These are phyloP conservation scores for Nemania serpens DNA, from an alignment of 2,329 filamentous ascomycete species.

Conservation along the genomic window DNA sequence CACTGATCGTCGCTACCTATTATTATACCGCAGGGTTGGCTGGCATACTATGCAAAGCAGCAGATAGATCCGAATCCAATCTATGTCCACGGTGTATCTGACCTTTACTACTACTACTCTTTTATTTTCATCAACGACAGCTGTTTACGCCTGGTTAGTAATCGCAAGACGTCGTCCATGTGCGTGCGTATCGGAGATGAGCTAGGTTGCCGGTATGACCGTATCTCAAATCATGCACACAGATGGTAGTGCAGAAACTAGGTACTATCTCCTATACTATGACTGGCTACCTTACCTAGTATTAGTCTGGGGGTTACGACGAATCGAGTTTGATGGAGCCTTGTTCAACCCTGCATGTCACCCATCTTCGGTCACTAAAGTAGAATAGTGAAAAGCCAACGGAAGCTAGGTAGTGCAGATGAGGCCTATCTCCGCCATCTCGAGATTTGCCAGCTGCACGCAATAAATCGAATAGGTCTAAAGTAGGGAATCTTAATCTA, in stretches of 20 bases:
- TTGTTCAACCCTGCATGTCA: slow-evolving; percentile 9
- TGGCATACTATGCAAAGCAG: background rate
- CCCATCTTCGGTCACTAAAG: slow-evolving; percentile 24
- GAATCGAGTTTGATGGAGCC: slow-evolving; percentile 3
- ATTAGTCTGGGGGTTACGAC: background rate
- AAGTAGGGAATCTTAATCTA: slow-evolving; percentile 14
- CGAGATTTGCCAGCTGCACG: slow-evolving; percentile 23
- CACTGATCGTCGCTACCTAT: slow-evolving; percentile 19
- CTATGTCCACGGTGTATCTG: too few species aligned
- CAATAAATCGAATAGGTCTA: slow-evolving; percentile 21
- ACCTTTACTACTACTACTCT: too few species aligned
- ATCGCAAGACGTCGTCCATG: too few species aligned
- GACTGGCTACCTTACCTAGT: background rate
- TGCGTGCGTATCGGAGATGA: too few species aligned
- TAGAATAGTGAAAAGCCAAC: slow-evolving; percentile 14
- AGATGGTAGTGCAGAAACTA: too few species aligned
- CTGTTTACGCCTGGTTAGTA: too few species aligned
- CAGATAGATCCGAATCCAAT: background rate
- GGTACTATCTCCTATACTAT: too few species aligned
- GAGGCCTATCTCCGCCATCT: slow-evolving; percentile 14
- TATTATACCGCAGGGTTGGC: background rate
- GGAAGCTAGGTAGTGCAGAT: slow-evolving; percentile 12
- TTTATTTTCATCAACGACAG: too few species aligned
- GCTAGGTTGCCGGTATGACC: too few species aligned
- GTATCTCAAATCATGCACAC: too few species aligned